Evolutionary conservation across 2,329 filamentous ascomycete species (phyloP), one percentile per base, ranked within the genome.

Genomic region (Sarocladium oryzae): DNA sequence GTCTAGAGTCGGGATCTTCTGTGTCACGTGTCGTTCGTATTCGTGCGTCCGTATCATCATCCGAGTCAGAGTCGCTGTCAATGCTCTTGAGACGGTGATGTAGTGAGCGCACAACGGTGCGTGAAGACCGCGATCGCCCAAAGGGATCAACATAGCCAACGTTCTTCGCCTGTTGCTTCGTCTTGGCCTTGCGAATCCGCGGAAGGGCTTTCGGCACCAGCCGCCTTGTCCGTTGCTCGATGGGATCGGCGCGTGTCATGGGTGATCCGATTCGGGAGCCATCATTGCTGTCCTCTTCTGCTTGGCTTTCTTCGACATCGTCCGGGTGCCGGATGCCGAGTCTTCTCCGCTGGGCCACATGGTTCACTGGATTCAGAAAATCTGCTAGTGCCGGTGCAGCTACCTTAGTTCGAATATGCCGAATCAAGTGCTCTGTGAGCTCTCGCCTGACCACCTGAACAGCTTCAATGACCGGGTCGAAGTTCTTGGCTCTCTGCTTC

Each of bases 391-490:
- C 79, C 2, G 90, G 89, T 6, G 85, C 88, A 8, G 88, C 91
- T 45, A 97, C 84, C 60, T 92, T 87, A 40, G 86, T 87, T 59
- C 91, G 90, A 61, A 97, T 88, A 64, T 96, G 90, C 57, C 87
- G 82, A 55, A 97, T 82, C 32, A 99, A 73, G 65, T 95, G 93
- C 63, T 95, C 88, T 53, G 82, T 84, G 63, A 99, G 74, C 65
- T 97, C 91, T 50, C 82, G 81, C 49, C 86, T 81, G 50, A 96
- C 79, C 40, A 88, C 79, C 55, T 91, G 84, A 35, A 90, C 75
- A 30, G 93, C 92, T 63, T 95, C 92, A 46, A 76, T 72, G 4
- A 92, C 88, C n/a, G 93, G 92, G 66, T 99, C 92, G 56, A 96
- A 81, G 63, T 95, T 86, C 61, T 86, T 85, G 16, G 91, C 91